Evolutionary conservation across 805 yeast species (phyloP).

Genomic region (Wickerhamiella musiphila): DNA sequence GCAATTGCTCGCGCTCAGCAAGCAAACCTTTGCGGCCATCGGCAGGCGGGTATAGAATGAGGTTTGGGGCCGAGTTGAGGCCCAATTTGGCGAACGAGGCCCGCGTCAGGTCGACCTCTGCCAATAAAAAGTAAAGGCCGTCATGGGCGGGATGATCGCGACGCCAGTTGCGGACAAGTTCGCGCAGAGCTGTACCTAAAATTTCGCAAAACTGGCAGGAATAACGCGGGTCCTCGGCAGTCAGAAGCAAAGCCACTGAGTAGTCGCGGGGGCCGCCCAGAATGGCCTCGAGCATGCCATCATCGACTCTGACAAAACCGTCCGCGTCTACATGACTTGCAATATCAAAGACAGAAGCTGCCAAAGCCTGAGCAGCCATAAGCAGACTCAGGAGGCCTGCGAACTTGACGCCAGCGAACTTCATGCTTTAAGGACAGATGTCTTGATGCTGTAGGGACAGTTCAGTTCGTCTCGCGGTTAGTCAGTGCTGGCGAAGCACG

Average conservation of each 20-base stretch:
- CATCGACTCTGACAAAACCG: constrained; percentile 15
- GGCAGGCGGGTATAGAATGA: constrained; percentile 43
- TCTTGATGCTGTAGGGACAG: too few relatives aligned
- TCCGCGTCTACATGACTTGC: constrained; percentile 7
- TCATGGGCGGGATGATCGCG: constrained; percentile 32
- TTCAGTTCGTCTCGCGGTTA: too few relatives aligned
- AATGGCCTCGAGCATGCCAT: constrained; percentile 25
- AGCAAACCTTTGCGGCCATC: constrained; percentile 17
- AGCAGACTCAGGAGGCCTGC: too few relatives aligned
- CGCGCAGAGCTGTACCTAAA: constrained; percentile 45
- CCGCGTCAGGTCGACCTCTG: constrained; percentile 50
- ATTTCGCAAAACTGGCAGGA: constrained; percentile 63
- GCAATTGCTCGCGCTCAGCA: constrained; percentile 13
- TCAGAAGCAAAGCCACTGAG: constrained; percentile 45
- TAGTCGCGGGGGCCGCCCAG: constrained; percentile 45
- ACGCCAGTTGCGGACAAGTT: constrained; percentile 47
- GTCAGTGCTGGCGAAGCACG: too few relatives aligned
- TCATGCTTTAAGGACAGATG: too few relatives aligned
- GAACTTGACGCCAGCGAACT: too few relatives aligned
- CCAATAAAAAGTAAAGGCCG: constrained; percentile 45
- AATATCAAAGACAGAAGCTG: neutral
- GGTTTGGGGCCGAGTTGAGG: constrained; percentile 62
- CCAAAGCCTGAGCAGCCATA: too few relatives aligned
- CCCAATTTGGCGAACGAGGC: constrained; percentile 34
- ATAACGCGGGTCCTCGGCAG: constrained; percentile 57